Evolutionary conservation across 805 yeast species (phyloP).

Genomic region (Geotrichum ghanense): DNA sequence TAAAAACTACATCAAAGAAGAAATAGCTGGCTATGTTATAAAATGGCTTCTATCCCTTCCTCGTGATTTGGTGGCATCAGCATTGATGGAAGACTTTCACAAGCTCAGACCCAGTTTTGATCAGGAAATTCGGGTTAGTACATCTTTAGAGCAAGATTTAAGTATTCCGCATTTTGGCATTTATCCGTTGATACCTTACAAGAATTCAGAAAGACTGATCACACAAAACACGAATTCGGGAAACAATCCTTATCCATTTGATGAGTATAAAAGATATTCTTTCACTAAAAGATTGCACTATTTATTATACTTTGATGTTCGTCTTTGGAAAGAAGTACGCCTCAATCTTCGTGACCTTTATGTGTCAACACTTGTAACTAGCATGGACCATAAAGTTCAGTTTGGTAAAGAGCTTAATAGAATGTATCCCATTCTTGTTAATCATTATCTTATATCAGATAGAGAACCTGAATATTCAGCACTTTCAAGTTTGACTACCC

Average conservation of each 20-base stretch:
- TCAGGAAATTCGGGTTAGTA: neutral
- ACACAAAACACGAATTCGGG: neutral
- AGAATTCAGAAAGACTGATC: neutral
- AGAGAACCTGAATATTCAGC: constrained; percentile 81
- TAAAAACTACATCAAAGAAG: neutral
- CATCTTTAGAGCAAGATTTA: neutral
- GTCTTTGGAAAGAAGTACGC: constrained; percentile 61
- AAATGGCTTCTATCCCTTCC: neutral
- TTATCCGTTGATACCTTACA: neutral
- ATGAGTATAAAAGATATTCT: neutral
- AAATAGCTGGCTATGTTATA: neutral
- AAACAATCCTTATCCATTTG: neutral
- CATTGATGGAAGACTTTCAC: neutral
- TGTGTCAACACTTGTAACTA: constrained; percentile 52
- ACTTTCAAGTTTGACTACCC: constrained; percentile 65
- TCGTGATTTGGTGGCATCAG: neutral
- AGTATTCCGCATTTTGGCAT: neutral
- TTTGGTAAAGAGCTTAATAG: constrained; percentile 74
- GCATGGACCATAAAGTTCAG: constrained; percentile 40
- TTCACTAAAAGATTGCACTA: constrained; percentile 37
- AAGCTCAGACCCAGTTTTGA: neutral
- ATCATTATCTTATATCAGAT: constrained; percentile 59
- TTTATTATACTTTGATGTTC: constrained; percentile 51
- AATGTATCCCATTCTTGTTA: constrained; percentile 63
- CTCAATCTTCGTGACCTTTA: constrained; percentile 49